Evolutionary conservation across 2,329 filamentous ascomycete species (phyloP).

Genomic region (Pseudogymnoascus sp.): DNA sequence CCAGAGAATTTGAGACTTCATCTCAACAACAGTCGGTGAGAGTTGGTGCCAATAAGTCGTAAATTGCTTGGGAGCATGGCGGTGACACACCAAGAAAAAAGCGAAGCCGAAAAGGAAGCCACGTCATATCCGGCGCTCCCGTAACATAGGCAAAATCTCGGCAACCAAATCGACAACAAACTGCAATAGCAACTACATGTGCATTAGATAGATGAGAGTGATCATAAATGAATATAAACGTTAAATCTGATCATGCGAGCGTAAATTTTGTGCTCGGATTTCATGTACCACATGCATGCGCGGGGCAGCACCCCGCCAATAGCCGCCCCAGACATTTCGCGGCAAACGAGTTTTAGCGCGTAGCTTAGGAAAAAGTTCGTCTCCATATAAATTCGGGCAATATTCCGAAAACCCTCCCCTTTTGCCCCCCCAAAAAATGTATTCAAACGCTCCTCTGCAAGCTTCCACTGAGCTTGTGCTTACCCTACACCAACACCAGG

Average conservation of each 20-base stretch:
- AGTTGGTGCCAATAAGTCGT: background rate
- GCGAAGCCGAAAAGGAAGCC: background rate
- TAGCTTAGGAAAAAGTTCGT: constrained; percentile 3
- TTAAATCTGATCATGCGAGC: background rate
- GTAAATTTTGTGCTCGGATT: background rate
- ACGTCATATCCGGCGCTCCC: background rate
- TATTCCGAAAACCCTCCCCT: constrained; percentile 2
- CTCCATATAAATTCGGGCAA: constrained; percentile 7
- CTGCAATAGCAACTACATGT: background rate
- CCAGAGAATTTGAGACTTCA: background rate
- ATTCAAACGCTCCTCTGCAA: constrained; percentile 4
- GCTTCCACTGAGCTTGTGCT: constrained; percentile 1
- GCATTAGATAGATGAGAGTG: background rate
- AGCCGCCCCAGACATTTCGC: constrained; percentile 3
- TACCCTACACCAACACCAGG: constrained; percentile 2
- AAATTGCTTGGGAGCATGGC: constrained; percentile 2
- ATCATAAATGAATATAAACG: background rate
- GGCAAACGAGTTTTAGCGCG: constrained; percentile 6
- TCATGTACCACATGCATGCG: constrained; percentile 3
- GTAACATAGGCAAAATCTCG: constrained; percentile 1
- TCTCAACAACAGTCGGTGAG: constrained; percentile 4
- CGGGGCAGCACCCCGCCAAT: constrained; percentile 6
- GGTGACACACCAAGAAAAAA: background rate
- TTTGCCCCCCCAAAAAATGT: constrained; percentile 1
- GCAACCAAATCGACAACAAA: background rate